Base-by-base conservation (phyloP, 768 basidiomycete species). In the Lactarius akahatsu region DNA sequence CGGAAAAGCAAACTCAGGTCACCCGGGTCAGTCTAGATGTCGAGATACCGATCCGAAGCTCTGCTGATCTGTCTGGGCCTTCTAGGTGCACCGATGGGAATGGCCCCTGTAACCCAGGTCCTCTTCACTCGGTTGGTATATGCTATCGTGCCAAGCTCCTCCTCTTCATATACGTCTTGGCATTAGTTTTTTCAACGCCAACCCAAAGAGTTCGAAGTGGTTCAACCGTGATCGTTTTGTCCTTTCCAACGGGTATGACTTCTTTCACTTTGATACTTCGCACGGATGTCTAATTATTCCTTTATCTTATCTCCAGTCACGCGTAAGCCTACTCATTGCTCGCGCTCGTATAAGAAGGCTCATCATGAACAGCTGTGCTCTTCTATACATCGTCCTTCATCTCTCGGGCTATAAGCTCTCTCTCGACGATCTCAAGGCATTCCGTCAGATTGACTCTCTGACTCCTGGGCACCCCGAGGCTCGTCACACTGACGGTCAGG, bases 181-280 rank as follows among this genome's bases (percentile, higher is more conserved):
- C 30, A 60, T 6, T 60, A 92, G 91, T 23, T 92, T 94, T 83
- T 77, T 97, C 80, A 91, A 90, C 70, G 88, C 89, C 73, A 96
- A 94, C 80, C 91, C 94, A 59, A 88, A 87, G 77, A 90, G 83
- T 80, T 87, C 94, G 50, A 89, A 92, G 77, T 96, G 94, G 95
- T 90, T 90, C 80, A 96, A 96, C 80, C 90, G 96, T 68, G 95
- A 97, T 82, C 89, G 95, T 78, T 98, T 96, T 73, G 95, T 98
- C 67, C 87, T 97, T 71, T 97, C 95, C 70, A 96, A 96, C 74
- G 94, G 94, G 87, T 94, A 77, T 71, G 89, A 78, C 11, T 26
- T 59, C 47, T 64, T 30, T 36, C 58, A 45, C 23, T 38, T 13
- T 38, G 32, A 52, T 32, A 45, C 18, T 2, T 18, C 54, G 50